Evolutionary conservation across 2,329 filamentous ascomycete genomes (phyloP).

Genomic region (Aspergillus terreus): DNA sequence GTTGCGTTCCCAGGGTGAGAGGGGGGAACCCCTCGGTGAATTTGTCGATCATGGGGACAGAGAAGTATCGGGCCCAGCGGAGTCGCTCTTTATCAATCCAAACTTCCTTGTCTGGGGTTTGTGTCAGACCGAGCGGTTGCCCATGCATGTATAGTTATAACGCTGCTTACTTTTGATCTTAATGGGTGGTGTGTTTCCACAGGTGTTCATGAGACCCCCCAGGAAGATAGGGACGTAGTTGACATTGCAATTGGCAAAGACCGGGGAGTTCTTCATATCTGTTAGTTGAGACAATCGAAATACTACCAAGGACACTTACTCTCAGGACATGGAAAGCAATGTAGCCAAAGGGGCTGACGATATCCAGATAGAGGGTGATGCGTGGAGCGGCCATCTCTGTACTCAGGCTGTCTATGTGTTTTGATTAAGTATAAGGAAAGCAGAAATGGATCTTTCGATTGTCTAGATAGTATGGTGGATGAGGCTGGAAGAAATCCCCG

Average conservation of each 20-base stretch:
- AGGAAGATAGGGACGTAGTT: slow-evolving; percentile 58
- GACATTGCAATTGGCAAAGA: slow-evolving; percentile 53
- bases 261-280: slow-evolving; percentile 48
- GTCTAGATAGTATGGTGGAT: too few relatives aligned
- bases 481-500: not conserved
- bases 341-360: slow-evolving; percentile 59
- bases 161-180: slow-evolving; percentile 50
- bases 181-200: slow-evolving; percentile 53
- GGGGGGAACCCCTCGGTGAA: slow-evolving; percentile 52
- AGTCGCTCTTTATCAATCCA: slow-evolving; percentile 54
- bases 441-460: too few relatives aligned
- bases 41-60: slow-evolving; percentile 48
- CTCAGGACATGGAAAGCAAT: slow-evolving; percentile 55
- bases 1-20: slow-evolving; percentile 49
- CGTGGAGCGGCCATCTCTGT: slow-evolving; percentile 44
- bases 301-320: slow-evolving; percentile 34
- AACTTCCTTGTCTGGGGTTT: slow-evolving; percentile 52
- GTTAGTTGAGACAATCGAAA: slow-evolving; percentile 1
- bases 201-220: slow-evolving; percentile 56
- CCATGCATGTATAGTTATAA: not conserved
- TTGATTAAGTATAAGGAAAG: not conserved
- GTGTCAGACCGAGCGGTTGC: not conserved
- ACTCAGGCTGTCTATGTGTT: not conserved
- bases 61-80: slow-evolving; percentile 53
- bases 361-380: slow-evolving; percentile 57